These are phyloP conservation scores for Linum usitatissimum DNA, from an alignment of 345 rosid genomes.

Conservation along the genomic window DNA sequence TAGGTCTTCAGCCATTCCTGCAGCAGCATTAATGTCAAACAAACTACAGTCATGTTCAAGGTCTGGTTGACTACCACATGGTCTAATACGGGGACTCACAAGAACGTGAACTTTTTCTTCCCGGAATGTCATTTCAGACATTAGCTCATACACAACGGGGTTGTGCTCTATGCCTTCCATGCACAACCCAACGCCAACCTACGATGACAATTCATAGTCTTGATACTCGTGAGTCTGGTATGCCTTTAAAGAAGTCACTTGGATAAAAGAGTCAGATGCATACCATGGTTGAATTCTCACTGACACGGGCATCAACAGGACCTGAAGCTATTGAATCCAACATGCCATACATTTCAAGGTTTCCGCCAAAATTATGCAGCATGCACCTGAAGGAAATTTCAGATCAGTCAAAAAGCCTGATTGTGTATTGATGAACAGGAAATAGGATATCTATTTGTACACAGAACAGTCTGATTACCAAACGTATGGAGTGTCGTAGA, in stretches of 20 bases:
- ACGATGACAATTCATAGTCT: constrained; percentile 2
- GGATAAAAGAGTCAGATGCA: constrained; percentile 3
- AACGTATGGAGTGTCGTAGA: constrained; percentile 82
- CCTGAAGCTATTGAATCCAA: constrained; percentile 76
- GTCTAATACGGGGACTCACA: constrained; percentile 35
- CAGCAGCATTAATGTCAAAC: constrained; percentile 13
- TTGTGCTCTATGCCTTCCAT: constrained; percentile 98
- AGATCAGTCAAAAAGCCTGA: constrained; percentile 4
- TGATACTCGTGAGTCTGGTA: background rate
- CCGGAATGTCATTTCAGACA: constrained; percentile 92
- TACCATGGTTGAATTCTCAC: constrained; percentile 91
- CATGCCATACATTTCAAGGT: constrained; percentile 81
- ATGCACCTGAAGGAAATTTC: constrained; percentile 52
- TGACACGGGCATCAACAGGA: constrained; percentile 65
- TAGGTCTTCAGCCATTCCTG: constrained; percentile 83
- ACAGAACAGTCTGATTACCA: constrained; percentile 36
- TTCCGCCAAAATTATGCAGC: constrained; percentile 93
- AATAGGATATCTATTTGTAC: constrained; percentile 1
- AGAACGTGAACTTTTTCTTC: constrained; percentile 51
- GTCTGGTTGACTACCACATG: background rate
- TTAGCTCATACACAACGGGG: constrained; percentile 80
- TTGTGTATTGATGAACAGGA: background rate
- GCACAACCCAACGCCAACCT: constrained; percentile 98
- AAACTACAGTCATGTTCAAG: background rate
- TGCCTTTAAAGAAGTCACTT: background rate